These are phyloP conservation scores for Alisma plantagoaquatica DNA, from an alignment of 106 monocot species.

Conservation along the genomic window DNA sequence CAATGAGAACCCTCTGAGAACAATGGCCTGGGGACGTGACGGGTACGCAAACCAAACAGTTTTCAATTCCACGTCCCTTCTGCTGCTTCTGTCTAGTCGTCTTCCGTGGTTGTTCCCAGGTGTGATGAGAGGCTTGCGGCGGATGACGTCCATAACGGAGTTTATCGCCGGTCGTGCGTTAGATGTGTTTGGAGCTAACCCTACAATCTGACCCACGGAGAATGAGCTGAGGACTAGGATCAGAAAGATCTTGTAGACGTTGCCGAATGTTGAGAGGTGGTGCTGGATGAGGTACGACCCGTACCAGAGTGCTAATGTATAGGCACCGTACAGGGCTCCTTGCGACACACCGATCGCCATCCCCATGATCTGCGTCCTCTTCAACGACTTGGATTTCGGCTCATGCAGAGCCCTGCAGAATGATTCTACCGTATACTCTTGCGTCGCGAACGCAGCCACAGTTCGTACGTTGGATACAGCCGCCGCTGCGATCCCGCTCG, in stretches of 20 bases:
- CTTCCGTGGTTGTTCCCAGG: slow-evolving; percentile 64
- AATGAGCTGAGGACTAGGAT: slow-evolving; percentile 86
- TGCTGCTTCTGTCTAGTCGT: background rate
- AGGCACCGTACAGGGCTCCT: slow-evolving; percentile 9
- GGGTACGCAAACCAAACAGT: slow-evolving; percentile 16
- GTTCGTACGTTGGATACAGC: slow-evolving; percentile 19
- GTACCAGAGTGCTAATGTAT: slow-evolving; percentile 26
- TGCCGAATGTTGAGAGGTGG: slow-evolving; percentile 61
- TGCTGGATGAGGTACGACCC: slow-evolving; percentile 18
- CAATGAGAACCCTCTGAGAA: slow-evolving; percentile 11
- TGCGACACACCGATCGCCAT: slow-evolving; percentile 19
- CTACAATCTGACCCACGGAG: slow-evolving; percentile 82
- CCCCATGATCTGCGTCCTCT: slow-evolving; percentile 11
- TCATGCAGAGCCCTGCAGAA: slow-evolving; percentile 13
- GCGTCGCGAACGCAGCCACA: slow-evolving; percentile 15
- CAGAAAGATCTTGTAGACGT: slow-evolving; percentile 81
- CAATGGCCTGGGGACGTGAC: slow-evolving; percentile 12
- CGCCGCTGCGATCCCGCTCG: slow-evolving; percentile 18
- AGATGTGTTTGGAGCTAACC: slow-evolving; percentile 80
- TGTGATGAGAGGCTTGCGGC: slow-evolving; percentile 61
- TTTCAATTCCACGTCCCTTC: slow-evolving; percentile 13
- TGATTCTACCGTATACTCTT: slow-evolving; percentile 7
- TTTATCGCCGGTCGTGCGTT: slow-evolving; percentile 78
- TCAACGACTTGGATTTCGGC: slow-evolving; percentile 9
- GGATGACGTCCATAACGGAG: slow-evolving; percentile 69